A percentile compares a stretch with the other conserved stretches of the same genome.
phyloP scores from a whole-genome alignment of 1,284 basidiomycete species.

The Puccinia novopanici region DNA sequence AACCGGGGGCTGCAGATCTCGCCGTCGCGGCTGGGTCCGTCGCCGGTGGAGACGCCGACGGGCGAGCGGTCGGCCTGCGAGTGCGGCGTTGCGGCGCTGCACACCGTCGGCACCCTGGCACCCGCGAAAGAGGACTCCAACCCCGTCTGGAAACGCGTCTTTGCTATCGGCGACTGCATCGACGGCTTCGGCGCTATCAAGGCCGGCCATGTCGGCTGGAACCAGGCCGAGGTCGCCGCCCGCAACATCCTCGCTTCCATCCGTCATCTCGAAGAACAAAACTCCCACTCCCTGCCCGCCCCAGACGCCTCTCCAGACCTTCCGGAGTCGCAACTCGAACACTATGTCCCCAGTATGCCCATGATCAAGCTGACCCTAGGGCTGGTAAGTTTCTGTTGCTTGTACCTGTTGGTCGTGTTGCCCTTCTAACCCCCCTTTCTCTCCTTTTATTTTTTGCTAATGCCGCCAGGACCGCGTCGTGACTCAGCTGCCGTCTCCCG shows the following conservation, averaged over 20 bases:
- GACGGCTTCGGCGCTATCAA: constrained; percentile 47
- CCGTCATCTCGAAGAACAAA: not conserved
- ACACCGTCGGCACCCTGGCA: not conserved
- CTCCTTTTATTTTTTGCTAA: not conserved
- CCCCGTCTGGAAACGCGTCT: constrained; percentile 14
- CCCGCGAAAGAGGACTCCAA: not conserved
- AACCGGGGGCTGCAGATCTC: constrained; percentile 39
- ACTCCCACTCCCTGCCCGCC: not conserved
- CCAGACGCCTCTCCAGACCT: not conserved
- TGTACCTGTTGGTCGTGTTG: not conserved
- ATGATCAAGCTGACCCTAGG: constrained; percentile 49
- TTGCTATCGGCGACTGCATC: constrained; percentile 48
- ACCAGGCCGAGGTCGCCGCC: constrained; percentile 45
- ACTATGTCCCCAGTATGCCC: constrained; percentile 32
- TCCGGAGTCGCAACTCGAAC: not conserved
- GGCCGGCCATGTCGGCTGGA: constrained; percentile 50
- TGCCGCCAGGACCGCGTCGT: constrained; percentile 34
- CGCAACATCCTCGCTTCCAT: constrained; percentile 35
- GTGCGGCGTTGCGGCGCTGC: not conserved
- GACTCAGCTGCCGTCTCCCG: constrained; percentile 1
- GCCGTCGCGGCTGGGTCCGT: constrained; percentile 29
- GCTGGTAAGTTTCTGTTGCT: constrained; percentile 22
- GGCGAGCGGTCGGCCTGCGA: constrained; percentile 18
- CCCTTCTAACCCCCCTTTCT: not conserved
- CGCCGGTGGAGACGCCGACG: constrained; percentile 28